Evolutionary conservation across 1,284 basidiomycete species (phyloP).

Genomic region (Takashimella tepidaria): DNA sequence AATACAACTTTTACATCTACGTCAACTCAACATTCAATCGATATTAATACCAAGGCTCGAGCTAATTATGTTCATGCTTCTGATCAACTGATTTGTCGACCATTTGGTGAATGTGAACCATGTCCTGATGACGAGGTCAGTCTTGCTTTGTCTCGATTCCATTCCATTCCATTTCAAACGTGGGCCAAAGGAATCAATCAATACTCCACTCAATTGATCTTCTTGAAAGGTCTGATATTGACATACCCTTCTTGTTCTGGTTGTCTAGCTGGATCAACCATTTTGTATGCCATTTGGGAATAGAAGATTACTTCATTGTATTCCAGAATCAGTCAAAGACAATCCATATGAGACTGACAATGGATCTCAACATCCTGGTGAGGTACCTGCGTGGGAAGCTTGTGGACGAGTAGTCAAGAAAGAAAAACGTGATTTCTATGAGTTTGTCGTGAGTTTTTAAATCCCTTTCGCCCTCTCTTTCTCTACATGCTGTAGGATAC

Average conservation of each 20-base stretch:
- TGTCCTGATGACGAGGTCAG: conserved; percentile 73
- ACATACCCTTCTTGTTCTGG: not conserved
- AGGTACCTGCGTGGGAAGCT: conserved; percentile 78
- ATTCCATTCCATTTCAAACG: too few species aligned
- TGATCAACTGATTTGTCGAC: conserved; percentile 55
- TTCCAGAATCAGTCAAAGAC: conserved; percentile 42
- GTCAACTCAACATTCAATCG: too few species aligned
- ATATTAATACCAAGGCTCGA: too few species aligned
- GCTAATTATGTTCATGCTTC: conserved; percentile 33
- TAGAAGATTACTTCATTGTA: conserved; percentile 74
- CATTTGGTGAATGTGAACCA: conserved; percentile 74
- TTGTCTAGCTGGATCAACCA: conserved; percentile 64
- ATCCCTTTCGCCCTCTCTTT: too few species aligned
- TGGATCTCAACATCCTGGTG: conserved; percentile 49
- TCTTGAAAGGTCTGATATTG: not conserved
- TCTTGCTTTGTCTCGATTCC: too few species aligned
- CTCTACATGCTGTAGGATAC: not conserved
- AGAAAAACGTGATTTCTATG: conserved; percentile 78
- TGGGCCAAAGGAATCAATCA: too few species aligned
- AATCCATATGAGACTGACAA: conserved; percentile 15
- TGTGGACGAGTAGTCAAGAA: conserved; percentile 73
- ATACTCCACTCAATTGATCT: too few species aligned
- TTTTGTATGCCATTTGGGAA: conserved; percentile 90
- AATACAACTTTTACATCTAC: too few species aligned
- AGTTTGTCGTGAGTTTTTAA: conserved; percentile 64